Base-by-base conservation (phyloP, 345 rosid genomes). In the Hibiscus trionum region DNA sequence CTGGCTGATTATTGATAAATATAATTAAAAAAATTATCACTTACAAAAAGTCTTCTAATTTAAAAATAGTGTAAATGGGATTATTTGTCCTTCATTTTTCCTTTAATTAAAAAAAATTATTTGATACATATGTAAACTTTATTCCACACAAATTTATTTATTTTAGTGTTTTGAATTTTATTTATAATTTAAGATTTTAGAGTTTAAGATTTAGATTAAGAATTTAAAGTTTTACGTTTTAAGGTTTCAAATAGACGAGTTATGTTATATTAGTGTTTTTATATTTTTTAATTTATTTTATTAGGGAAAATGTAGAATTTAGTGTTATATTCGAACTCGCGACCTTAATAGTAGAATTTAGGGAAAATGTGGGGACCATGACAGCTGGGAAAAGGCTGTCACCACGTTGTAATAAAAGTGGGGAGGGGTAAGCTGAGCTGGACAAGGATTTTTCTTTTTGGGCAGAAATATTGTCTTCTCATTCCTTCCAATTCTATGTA, bases 371-470 rank as follows among this genome's bases (percentile, higher is more conserved):
- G 66, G 86, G 81, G 73, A n/a, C 78, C 11, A 11, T 14, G 6
- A 78, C 88, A 85, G 83, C 86, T 82, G 58, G 77, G 52, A 53
- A 31, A 50, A 46, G 77, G 84, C 81, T 85, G 88, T 77, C 86
- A 79, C 33, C 61, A 58, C 61, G 61, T 58, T 58, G 61, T 58
- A 15, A 47, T 31, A 46, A 58, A 61, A 47, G 11, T 10, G 19
- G 60, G 7, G 55, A 49, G 4, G 29, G 71, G 44, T 6, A 0
- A 24, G 52, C 35, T 46, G 11, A 73, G 78, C 74, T 77, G 78
- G 80, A 74, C 7, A 42, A 35, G 77, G 19, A 75, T 72, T 21
- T 21, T 21, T 21, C 24, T 21, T 21, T 21, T 21, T 62, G 59
- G 60, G 21, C 49, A 73, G 58, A 69, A 44, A 57, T 77, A 19